Evolutionary conservation across 2,329 filamentous ascomycete genomes (phyloP), one percentile per base, ranked within the genome.

Genomic region (Talaromyces amestolkiae): DNA sequence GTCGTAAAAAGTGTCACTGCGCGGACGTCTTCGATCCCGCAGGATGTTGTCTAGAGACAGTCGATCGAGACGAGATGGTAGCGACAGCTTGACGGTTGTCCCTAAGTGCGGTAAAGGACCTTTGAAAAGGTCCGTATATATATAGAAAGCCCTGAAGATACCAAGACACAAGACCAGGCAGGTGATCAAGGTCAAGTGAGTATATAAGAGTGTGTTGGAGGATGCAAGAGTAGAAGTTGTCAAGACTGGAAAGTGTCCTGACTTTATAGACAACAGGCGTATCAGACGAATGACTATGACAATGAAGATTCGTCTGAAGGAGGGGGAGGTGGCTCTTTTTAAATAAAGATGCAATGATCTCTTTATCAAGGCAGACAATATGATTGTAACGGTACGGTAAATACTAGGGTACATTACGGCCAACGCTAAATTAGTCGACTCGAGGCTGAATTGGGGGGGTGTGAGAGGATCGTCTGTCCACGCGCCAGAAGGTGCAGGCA

Each of bases 41-140:
- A 64, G 41, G 58, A 61, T 43, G 19, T 61, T 35, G 56, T 64
- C 65, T 58, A 64, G 31, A 31, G 43, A 53, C 19, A 58, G 63
- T 37, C 61, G 65, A 51, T 58, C 53, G 49, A 62, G 65, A 47
- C 65, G 62, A 19, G 47, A 41, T 49, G 61, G 56, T 35, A 62
- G 58, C 65, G 65, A 63, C 65, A 66, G 62, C 37, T 64, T 66
- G 65, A 51, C 65, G 65, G 65, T 64, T 60, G 56, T 53, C 49
- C 22, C 47, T 53, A 19, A n/a, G 17, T n/a, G 59, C 33, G 35
- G 24, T 53, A 10, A 3, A 61, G 31, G 58, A 60, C n/a, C 35
- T 60, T 33, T 22, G 27, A 31, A 5, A 43, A 56, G 31, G 31
- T 17, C 27, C 27, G 24, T 39, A 49, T 56, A 35, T 63, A 31